These are phyloP conservation scores for Rhodosporidiobolus odoratus DNA, from an alignment of 768 basidiomycete species.

Conservation along the genomic window DNA sequence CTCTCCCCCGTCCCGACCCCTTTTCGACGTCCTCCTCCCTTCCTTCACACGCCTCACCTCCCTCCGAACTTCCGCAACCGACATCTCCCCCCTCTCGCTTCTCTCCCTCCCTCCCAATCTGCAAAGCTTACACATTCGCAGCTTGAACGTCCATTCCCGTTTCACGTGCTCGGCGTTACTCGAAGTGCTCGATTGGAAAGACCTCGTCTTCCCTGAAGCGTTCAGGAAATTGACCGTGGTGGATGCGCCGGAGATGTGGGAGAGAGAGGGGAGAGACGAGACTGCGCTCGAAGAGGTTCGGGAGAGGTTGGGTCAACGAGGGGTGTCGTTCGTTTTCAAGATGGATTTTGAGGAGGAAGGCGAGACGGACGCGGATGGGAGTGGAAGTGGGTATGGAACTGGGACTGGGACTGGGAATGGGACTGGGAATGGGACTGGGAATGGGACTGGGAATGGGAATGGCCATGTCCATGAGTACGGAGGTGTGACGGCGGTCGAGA, in stretches of 20 bases:
- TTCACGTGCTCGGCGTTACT: background rate
- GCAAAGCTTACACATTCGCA: background rate
- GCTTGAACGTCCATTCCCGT: background rate
- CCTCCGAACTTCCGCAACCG: background rate
- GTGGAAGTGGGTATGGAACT: no score
- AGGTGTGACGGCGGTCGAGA: no score
- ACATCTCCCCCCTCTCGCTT: background rate
- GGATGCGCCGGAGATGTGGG: conserved; percentile 4
- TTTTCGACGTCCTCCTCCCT: conserved; percentile 8
- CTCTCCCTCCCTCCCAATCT: background rate
- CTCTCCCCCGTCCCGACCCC: background rate
- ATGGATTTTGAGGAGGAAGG: conserved; percentile 10
- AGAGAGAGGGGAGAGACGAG: background rate
- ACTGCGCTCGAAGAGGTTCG: background rate
- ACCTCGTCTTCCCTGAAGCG: background rate
- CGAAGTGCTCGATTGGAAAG: background rate
- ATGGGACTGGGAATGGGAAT: no score
- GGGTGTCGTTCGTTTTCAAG: background rate
- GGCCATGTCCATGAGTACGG: no score
- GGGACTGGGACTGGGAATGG: no score
- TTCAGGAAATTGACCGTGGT: background rate
- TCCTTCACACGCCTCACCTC: background rate
- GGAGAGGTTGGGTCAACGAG: background rate
- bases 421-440: no score
- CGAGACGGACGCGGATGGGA: background rate